Base-by-base conservation (phyloP, 768 basidiomycete species). In the Lentinula guzmanii region DNA sequence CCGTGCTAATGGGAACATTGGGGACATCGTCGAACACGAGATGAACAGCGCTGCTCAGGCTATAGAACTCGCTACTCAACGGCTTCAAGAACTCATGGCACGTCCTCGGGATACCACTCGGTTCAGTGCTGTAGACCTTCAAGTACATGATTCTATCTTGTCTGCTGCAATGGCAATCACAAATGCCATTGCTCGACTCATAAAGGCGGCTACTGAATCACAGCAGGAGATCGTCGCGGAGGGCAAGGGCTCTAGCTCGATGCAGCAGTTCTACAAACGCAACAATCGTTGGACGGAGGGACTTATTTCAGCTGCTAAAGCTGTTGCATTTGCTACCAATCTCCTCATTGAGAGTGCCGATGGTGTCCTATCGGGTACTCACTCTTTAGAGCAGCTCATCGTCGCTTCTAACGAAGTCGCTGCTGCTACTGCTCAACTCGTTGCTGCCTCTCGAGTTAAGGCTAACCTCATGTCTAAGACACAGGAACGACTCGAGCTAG, bases 241-340 rank as follows among this genome's bases (percentile, higher is more conserved):
- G 75, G 97, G 97, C 61, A 91, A 86, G 72, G 97, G 97, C 7
- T 91, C 95, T 18, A 94, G 87, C 73, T 84, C 95, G 24, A 86
- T 81, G 18, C 93, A 96, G 72, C 96, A 98, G 69, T 99, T 99
- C 82, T 99, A 98, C 84, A 99, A 99, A 79, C 89, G 93, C 63
- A 98, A 99, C 85, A 98, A 98, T 75, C 85, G 97, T 63, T 99
- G 97, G 97, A 99, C 97, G 48, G 97, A 99, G 73, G 97, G 97
- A 65, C 87, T 99, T 66, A 95, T 98, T 68, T 96, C 94, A 39
- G 97, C 97, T 39, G 97, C 97, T 18, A 98, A 97, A 74, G 85
- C 97, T 8, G 97, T 99, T 59, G 97, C 97, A 2, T 97, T 95
- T 67, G 95, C 97, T 9, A 98, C 97, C 37, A 91, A 86, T 65